Evolutionary conservation across 805 yeast species (phyloP).

Genomic region (Candida gorgasii): DNA sequence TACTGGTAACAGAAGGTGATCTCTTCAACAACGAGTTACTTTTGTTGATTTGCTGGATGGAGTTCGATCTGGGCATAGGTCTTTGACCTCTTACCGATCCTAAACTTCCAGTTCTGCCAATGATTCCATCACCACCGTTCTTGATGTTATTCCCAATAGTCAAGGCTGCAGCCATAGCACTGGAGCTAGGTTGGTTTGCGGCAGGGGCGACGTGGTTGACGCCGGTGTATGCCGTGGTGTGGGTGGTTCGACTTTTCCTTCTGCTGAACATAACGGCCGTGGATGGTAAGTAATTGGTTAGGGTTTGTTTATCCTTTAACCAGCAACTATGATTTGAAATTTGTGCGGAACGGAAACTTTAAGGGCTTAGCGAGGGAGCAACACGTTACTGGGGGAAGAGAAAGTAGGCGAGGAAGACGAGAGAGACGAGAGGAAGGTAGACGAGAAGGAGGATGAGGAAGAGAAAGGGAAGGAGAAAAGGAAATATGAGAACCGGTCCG

Average conservation of each 20-base stretch:
- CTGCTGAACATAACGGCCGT: constrained; percentile 34
- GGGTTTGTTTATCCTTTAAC: neutral
- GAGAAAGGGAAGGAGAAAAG: no score
- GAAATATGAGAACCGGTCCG: no score
- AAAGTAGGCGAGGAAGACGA: no score
- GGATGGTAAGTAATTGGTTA: neutral
- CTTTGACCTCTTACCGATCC: no score
- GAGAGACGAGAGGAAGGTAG: no score
- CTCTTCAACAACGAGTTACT: constrained; percentile 15
- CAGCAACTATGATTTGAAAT: constrained; percentile 6
- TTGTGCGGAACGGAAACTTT: neutral
- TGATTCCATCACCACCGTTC: constrained; percentile 6
- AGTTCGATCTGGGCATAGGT: constrained; percentile 1
- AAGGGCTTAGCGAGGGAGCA: neutral
- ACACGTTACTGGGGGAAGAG: no score
- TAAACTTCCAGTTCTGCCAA: neutral
- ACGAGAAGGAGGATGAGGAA: no score
- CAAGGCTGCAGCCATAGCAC: constrained; percentile 47
- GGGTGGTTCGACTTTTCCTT: constrained; percentile 32
- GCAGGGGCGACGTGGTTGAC: constrained; percentile 38
- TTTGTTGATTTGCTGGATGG: constrained; percentile 4
- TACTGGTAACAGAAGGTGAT: constrained; percentile 12
- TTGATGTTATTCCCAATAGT: constrained; percentile 37
- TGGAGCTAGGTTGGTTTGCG: constrained; percentile 34
- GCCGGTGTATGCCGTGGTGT: constrained; percentile 42